phyloP scores from a whole-genome alignment of 225 moss, liverwort and hornwort species.

The Polytrichum formosum region DNA sequence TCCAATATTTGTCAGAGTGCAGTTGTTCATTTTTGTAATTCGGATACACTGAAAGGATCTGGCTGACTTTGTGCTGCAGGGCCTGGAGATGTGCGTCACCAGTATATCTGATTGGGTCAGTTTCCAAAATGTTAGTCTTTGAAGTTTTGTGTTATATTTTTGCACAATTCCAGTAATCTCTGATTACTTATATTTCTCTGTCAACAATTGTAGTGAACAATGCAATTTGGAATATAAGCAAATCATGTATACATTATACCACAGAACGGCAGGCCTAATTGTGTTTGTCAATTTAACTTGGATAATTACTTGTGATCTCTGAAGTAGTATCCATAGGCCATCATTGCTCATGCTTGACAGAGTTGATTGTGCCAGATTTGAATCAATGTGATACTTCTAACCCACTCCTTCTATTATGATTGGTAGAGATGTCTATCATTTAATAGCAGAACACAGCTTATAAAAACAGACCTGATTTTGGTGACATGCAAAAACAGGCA shows the following conservation, averaged over 20 bases:
- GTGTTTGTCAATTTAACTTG: too few relatives aligned
- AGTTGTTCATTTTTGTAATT: too few relatives aligned
- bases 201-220: background rate
- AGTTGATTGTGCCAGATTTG: too few relatives aligned
- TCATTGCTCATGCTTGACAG: too few relatives aligned
- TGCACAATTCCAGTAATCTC: background rate
- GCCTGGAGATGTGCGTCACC: slow-evolving; percentile 87
- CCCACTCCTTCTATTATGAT: too few relatives aligned
- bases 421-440: too few relatives aligned
- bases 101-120: slow-evolving; percentile 59
- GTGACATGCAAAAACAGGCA: slow-evolving; percentile 40
- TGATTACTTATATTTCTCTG: background rate
- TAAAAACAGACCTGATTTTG: slow-evolving; percentile 7
- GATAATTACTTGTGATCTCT: too few relatives aligned
- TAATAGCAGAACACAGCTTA: background rate
- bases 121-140: background rate
- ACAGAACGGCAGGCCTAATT: background rate
- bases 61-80: slow-evolving; percentile 50
- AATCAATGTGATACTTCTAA: too few relatives aligned
- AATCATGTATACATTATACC: background rate
- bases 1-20: too few relatives aligned
- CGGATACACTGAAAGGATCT: background rate
- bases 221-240: background rate
- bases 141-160: background rate
- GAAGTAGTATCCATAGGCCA: too few relatives aligned